These are phyloP conservation scores for Gastrodia elata DNA, from an alignment of 106 monocot genomes.

Conservation along the genomic window DNA sequence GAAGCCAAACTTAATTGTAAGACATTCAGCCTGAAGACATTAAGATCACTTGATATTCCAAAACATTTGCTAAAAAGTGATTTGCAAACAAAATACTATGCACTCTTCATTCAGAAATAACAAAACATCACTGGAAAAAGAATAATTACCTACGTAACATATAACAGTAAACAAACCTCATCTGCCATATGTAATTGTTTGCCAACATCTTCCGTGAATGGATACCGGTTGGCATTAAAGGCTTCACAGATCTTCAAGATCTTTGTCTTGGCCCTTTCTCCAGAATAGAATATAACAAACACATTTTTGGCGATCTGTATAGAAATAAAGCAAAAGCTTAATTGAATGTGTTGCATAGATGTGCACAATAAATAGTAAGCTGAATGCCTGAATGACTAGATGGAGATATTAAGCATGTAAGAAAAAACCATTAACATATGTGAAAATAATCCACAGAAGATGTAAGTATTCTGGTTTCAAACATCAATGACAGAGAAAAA, in stretches of 20 bases:
- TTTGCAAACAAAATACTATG: not conserved
- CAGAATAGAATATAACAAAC: slow-evolving; percentile 91
- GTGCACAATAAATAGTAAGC: not conserved
- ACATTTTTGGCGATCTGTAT: slow-evolving; percentile 83
- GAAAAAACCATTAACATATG: not conserved
- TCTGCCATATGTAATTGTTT: slow-evolving; percentile 68
- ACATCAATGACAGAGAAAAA: no score
- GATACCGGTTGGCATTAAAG: slow-evolving; percentile 92
- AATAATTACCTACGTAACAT: not conserved
- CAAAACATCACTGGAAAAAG: not conserved
- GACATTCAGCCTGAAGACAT: not conserved
- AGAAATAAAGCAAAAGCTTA: not conserved
- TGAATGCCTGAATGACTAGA: slow-evolving; percentile 1
- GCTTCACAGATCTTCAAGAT: slow-evolving; percentile 99
- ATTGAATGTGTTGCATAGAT: not conserved
- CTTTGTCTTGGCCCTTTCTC: slow-evolving; percentile 92
- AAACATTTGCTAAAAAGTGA: not conserved
- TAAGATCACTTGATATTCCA: not conserved
- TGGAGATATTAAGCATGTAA: not conserved
- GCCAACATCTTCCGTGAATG: slow-evolving; percentile 73
- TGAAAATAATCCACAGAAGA: not conserved
- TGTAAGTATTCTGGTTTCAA: no score
- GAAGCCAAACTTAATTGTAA: not conserved
- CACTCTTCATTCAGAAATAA: not conserved
- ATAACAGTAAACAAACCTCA: slow-evolving; percentile 45